Conservation (phyloP, 495 filamentous ascomycete genomes). For the Hyaloscypha hepaticicola region DNA sequence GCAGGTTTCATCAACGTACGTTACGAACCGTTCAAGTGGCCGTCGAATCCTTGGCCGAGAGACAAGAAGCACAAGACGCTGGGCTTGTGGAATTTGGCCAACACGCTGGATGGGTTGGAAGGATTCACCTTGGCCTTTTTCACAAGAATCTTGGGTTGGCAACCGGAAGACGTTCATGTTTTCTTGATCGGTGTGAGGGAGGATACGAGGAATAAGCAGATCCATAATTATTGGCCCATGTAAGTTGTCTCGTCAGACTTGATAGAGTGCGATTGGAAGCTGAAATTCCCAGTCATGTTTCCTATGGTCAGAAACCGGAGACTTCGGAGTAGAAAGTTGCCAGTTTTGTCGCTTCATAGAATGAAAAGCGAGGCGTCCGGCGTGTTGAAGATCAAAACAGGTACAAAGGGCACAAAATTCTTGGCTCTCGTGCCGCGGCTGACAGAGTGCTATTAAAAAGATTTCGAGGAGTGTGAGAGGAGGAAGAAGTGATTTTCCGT, state of each 20-base stretch:
- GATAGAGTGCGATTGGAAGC: too few species aligned
- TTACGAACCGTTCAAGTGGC: conserved; percentile 49
- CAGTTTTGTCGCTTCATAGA: too few species aligned
- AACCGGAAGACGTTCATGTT: conserved; percentile 16
- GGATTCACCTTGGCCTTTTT: conserved; percentile 48
- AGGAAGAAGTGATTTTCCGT: too few species aligned
- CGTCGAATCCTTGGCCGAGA: conserved; percentile 54
- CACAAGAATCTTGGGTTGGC: conserved; percentile 49
- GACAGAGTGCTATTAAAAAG: too few species aligned
- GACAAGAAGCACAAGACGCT: conserved; percentile 33
- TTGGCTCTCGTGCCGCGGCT: too few species aligned
- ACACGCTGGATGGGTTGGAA: conserved; percentile 46
- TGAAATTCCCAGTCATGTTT: too few species aligned
- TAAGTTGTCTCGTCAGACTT: conserved; percentile 21
- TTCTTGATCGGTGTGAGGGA: conserved; percentile 21
- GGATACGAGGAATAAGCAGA: conserved; percentile 21
- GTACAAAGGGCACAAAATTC: too few species aligned
- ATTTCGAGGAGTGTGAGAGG: too few species aligned
- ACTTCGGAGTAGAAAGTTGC: too few species aligned
- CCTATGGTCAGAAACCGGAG: too few species aligned
- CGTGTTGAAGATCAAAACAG: too few species aligned
- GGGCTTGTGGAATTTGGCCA: conserved; percentile 38
- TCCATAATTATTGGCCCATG: conserved; percentile 25
- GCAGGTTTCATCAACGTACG: conserved; percentile 59
- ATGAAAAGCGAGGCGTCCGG: too few species aligned